Conservation (phyloP, 1,284 basidiomycete genomes). For the Dichomitus squalens region DNA sequence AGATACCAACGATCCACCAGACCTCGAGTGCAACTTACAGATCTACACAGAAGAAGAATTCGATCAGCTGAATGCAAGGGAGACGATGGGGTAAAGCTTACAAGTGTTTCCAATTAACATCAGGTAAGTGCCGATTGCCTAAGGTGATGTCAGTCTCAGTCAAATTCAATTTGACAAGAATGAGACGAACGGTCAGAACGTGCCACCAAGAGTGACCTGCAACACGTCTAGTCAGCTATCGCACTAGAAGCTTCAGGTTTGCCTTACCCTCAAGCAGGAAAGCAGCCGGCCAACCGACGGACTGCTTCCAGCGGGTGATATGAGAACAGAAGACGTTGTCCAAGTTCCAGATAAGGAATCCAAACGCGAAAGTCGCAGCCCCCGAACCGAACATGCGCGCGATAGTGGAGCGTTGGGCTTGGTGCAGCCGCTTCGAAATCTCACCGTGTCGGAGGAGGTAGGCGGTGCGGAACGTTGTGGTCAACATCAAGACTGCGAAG, state of each 20-base stretch:
- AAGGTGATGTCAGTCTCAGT: neutral
- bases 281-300: constrained; percentile 62
- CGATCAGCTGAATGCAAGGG: constrained; percentile 1
- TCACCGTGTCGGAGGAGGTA: constrained; percentile 52
- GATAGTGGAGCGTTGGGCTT: constrained; percentile 43
- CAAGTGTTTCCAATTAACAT: constrained; percentile 64
- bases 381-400: constrained; percentile 49
- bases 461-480: constrained; percentile 45
- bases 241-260: neutral
- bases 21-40: constrained; percentile 39
- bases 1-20: neutral
- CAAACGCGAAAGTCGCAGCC: constrained; percentile 51
- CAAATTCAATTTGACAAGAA: neutral
- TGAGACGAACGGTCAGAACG: constrained; percentile 52
- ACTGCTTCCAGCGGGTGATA: constrained; percentile 55
- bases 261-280: constrained; percentile 62
- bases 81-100: constrained; percentile 35
- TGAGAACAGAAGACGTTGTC: constrained; percentile 68
- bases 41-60: constrained; percentile 35
- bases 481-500: constrained; percentile 55
- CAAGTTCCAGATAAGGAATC: constrained; percentile 69
- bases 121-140: constrained; percentile 62
- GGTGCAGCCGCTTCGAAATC: constrained; percentile 43
- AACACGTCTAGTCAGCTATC: neutral
- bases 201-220: constrained; percentile 76